These are phyloP conservation scores for Hippophae rhamnoides DNA, from an alignment of 306 rosid genomes.

Conservation along the genomic window DNA sequence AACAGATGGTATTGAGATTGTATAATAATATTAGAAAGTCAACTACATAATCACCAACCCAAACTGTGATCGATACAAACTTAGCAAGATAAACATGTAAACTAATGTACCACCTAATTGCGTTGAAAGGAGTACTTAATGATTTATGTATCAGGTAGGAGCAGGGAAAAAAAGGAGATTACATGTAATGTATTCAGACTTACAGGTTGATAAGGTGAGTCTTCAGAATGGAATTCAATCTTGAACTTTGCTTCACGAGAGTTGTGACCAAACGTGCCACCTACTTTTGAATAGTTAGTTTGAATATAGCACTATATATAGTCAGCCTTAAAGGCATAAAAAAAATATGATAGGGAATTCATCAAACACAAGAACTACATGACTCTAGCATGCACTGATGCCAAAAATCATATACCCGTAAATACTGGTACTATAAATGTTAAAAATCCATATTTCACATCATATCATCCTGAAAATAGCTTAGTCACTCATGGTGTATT, in stretches of 20 bases:
- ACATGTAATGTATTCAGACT: constrained; percentile 9
- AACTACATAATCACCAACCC: too few species aligned
- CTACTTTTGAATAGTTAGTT: constrained; percentile 23
- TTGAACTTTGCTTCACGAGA: constrained; percentile 83
- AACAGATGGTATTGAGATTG: too few species aligned
- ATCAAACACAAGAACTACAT: too few species aligned
- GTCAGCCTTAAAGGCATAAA: background rate
- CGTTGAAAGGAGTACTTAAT: too few species aligned
- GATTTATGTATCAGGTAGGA: background rate
- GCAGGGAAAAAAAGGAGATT: background rate
- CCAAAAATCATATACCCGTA: too few species aligned
- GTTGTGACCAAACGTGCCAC: constrained; percentile 55
- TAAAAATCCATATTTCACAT: constrained; percentile 1
- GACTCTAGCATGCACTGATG: too few species aligned
- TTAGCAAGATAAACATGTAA: too few species aligned
- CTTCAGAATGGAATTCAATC: constrained; percentile 73
- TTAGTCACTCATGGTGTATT: background rate
- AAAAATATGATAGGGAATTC: background rate
- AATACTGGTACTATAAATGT: too few species aligned
- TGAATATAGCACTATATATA: background rate
- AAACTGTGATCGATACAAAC: too few species aligned
- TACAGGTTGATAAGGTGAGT: constrained; percentile 77
- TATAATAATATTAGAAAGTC: too few species aligned
- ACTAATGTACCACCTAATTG: too few species aligned
- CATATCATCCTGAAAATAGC: background rate